Evolutionary conservation across 345 rosid species (phyloP).

Genomic region (Murraya paniculata): DNA sequence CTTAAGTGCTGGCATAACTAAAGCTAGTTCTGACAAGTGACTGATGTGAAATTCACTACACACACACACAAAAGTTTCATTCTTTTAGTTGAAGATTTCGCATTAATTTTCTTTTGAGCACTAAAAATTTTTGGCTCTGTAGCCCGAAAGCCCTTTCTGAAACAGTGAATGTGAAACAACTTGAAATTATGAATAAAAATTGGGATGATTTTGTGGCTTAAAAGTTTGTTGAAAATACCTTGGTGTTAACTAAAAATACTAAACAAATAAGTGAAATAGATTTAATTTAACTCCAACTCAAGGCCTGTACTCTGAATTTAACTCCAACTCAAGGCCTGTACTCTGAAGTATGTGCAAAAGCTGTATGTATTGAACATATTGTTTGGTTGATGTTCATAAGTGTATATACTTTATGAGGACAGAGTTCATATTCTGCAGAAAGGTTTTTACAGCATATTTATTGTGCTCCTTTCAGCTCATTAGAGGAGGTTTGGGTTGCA

Average conservation of each 20-base stretch:
- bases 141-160: not conserved
- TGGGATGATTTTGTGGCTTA: too few species aligned
- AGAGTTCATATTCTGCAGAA: not conserved
- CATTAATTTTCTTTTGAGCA: not conserved
- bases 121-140: not conserved
- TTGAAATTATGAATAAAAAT: too few species aligned
- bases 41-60: not conserved
- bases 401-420: too few species aligned
- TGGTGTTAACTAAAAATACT: not conserved
- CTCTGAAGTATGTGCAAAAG: not conserved
- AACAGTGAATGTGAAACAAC: not conserved
- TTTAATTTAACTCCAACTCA: not conserved
- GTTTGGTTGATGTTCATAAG: not conserved
- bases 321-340: not conserved
- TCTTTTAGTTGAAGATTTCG: not conserved
- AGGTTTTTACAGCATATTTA: not conserved
- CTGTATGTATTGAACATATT: not conserved
- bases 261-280: not conserved
- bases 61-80: not conserved
- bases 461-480: slow-evolving; percentile 51
- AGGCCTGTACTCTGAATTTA: not conserved
- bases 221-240: not conserved
- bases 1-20: not conserved
- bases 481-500: slow-evolving; percentile 89
- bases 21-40: not conserved